Evolutionary conservation across 108 stramenopile species (phyloP).

Genomic region (Aurantiochytrium sp.): DNA sequence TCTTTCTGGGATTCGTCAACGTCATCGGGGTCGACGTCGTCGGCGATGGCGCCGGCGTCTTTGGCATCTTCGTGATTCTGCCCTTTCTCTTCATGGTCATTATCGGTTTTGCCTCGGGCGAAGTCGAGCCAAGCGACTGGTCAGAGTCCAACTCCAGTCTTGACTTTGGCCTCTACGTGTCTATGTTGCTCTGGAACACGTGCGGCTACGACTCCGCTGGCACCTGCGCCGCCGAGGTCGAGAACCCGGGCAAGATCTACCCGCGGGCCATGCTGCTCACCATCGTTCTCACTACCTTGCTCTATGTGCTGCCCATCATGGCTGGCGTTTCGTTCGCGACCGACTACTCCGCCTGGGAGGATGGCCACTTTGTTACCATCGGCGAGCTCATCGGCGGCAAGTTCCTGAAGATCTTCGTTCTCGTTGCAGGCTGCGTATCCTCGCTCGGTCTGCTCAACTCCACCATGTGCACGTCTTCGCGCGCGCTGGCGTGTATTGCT

Average conservation of each 20-base stretch:
- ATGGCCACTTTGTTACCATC: not conserved
- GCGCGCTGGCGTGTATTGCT: conserved; percentile 28
- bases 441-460: conserved; percentile 17
- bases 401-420: conserved; percentile 5
- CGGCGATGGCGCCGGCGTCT: conserved; percentile 23
- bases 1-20: conserved; percentile 5
- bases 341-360: conserved; percentile 5
- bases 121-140: conserved; percentile 2
- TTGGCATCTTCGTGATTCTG: not conserved
- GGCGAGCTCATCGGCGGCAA: conserved; percentile 19
- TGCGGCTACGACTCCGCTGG: conserved; percentile 28
- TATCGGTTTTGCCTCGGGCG: not conserved
- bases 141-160: not conserved
- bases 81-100: conserved; percentile 2
- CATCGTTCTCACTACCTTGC: not conserved
- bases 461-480: not conserved
- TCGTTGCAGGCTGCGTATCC: conserved; percentile 1
- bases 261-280: conserved; percentile 14
- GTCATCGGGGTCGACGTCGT: conserved; percentile 19
- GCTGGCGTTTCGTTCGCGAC: conserved; percentile 18
- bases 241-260: not conserved
- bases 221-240: conserved; percentile 4
- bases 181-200: conserved; percentile 14
- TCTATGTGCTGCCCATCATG: conserved; percentile 12
- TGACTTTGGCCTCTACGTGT: conserved; percentile 2